A percentile compares a stretch with the other conserved stretches of the same genome.
These are phyloP conservation scores for Ophioceras dolichostomum DNA, from an alignment of 2,329 filamentous ascomycete species.

Conservation along the genomic window DNA sequence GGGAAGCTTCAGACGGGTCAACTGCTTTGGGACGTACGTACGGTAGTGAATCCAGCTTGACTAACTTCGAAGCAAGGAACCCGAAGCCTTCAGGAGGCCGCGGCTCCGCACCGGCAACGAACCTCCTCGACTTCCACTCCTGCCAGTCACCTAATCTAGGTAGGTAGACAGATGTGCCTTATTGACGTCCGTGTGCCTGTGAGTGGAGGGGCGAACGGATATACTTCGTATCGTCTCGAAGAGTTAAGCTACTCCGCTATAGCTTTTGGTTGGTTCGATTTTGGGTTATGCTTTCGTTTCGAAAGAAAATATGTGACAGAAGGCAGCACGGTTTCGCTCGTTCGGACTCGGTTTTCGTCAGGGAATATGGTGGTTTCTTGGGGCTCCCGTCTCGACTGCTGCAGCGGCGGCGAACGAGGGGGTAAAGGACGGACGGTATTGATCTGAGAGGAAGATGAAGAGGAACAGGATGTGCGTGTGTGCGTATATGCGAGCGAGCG, in stretches of 20 bases:
- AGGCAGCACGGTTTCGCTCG: too few relatives aligned
- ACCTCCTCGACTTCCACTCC: neutral
- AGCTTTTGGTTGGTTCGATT: neutral
- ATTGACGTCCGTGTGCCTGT: too few relatives aligned
- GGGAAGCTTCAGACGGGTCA: neutral
- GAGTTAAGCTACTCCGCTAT: too few relatives aligned
- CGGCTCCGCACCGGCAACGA: conserved; percentile 1
- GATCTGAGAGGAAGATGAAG: too few relatives aligned
- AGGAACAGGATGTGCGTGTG: too few relatives aligned
- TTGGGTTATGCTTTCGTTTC: neutral
- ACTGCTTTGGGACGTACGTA: neutral
- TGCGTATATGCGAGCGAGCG: neutral
- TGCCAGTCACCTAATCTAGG: too few relatives aligned
- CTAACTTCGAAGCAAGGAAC: neutral
- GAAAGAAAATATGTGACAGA: too few relatives aligned
- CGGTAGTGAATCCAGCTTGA: conserved; percentile 3
- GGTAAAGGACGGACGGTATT: neutral
- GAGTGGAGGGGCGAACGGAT: neutral
- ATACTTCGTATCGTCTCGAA: neutral
- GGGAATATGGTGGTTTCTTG: neutral
- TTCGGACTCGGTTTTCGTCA: neutral
- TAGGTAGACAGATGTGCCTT: too few relatives aligned
- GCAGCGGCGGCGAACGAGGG: neutral
- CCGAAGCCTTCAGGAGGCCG: conserved; percentile 1
- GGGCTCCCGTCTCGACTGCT: neutral